A percentile compares a stretch with the other conserved stretches of the same genome.
Evolutionary conservation across 106 monocot genomes (phyloP).

Genomic region (Agapanthus africanus): DNA sequence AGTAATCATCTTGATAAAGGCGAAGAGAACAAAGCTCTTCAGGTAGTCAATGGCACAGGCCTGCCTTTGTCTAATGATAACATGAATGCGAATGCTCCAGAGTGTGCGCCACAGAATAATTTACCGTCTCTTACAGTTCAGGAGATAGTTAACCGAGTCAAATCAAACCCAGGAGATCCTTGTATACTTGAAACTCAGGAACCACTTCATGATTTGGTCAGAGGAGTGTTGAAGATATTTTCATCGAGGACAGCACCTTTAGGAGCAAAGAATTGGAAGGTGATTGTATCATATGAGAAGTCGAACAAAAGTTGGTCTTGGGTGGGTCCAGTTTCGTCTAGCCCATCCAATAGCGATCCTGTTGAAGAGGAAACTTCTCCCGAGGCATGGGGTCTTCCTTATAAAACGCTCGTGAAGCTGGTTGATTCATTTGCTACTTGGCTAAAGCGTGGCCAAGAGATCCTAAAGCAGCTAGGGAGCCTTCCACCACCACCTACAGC

Average conservation of each 20-base stretch:
- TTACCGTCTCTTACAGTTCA: constrained; percentile 73
- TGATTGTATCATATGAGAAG: constrained; percentile 67
- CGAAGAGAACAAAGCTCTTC: constrained; percentile 17
- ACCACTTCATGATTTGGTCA: constrained; percentile 85
- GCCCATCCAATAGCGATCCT: constrained; percentile 29
- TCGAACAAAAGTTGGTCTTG: constrained; percentile 79
- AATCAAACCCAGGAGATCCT: constrained; percentile 84
- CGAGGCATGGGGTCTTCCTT: constrained; percentile 88
- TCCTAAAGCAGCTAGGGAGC: constrained; percentile 83
- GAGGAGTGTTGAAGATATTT: constrained; percentile 86
- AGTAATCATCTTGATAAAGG: constrained; percentile 10
- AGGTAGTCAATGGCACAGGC: constrained; percentile 9
- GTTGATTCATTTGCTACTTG: constrained; percentile 99
- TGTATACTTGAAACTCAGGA: constrained; percentile 92
- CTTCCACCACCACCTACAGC: constrained; percentile 71
- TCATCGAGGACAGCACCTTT: constrained; percentile 90
- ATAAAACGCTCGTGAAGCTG: constrained; percentile 93
- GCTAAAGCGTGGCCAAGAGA: constrained; percentile 88
- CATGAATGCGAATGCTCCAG: constrained; percentile 19
- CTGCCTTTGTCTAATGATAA: constrained; percentile 16
- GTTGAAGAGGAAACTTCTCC: constrained; percentile 83
- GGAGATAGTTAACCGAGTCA: constrained; percentile 68
- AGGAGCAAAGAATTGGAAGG: constrained; percentile 91
- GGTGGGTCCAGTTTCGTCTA: constrained; percentile 52
- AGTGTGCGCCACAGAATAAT: constrained; percentile 15